Base-by-base conservation (phyloP, 2,329 filamentous ascomycete genomes). In the Moelleriella libera region DNA sequence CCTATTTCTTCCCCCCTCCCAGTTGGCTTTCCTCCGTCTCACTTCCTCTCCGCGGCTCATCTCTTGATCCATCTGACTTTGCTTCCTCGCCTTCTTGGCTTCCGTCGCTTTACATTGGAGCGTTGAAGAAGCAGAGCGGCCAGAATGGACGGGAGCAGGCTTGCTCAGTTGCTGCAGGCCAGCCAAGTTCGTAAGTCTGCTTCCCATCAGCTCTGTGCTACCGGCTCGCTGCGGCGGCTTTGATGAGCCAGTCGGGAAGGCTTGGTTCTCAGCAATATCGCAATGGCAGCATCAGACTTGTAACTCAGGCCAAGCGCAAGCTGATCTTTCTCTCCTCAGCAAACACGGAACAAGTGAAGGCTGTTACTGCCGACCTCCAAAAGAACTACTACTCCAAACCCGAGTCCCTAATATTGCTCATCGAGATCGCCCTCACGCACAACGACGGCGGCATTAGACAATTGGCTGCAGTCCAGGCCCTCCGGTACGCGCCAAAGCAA, bases 351-450 rank as follows among this genome's bases (percentile, higher is more conserved):
- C 81, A 82, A 68, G 82, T 94, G 66, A 94, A 96, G 77, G 80
- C 85, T 55, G 88, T 89, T 53, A 98, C 90, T 14, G 80, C 85
- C 50, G 82, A 88, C 59, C 80, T 97, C 51, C 89, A 94, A 68
- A 92, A 94, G 68, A 86, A 85, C 68, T 97, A 87, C 74, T 97
- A 94, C 72, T 82, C 80, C 59, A 79, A 88, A 56, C 84, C 90
- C 40, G 79, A 88, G 59, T 87, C 88, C 12, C 80, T 97, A 49
- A 76, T 90, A 48, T 80, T 86, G 58, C 83, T 97, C 52, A 78
- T 97, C 56, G 88, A 96, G 68, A 82, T 96, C 59, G 76, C 94
- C 56, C 84, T 88, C 57, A 86, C 83, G 49, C 83, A 95, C 66
- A 72, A 81, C 51, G 74, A 81, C 60, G 64, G 76, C 44, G 78